phyloP scores from a whole-genome alignment of 2,329 filamentous ascomycete genomes.

The Claviceps capensis region DNA sequence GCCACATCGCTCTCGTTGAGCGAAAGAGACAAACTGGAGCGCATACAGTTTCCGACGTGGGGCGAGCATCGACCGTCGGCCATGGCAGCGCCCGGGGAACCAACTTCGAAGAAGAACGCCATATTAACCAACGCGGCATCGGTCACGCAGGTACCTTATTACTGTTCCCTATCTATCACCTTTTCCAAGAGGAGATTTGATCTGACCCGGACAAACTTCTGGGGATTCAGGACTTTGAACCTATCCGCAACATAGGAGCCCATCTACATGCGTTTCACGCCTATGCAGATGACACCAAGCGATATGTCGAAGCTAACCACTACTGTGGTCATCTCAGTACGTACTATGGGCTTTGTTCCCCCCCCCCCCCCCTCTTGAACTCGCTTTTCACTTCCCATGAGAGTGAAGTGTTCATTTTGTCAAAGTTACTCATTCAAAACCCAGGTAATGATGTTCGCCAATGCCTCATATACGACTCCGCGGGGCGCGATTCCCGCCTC shows the following conservation, averaged over 20 bases:
- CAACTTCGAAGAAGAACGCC: too few species aligned
- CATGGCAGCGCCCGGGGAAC: too few species aligned
- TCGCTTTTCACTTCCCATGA: neutral
- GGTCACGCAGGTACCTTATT: too few species aligned
- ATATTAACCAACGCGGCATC: too few species aligned
- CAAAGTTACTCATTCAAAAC: neutral
- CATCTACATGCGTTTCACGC: slow-evolving; percentile 81
- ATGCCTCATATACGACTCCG: slow-evolving; percentile 72
- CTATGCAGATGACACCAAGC: slow-evolving; percentile 58
- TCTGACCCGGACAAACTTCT: neutral
- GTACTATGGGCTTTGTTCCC: too few species aligned
- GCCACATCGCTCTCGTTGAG: too few species aligned
- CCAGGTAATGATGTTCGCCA: slow-evolving; percentile 54
- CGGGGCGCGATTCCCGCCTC: slow-evolving; percentile 51
- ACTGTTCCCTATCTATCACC: too few species aligned
- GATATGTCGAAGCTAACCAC: slow-evolving; percentile 66
- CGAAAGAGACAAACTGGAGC: too few species aligned
- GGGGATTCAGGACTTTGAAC: slow-evolving; percentile 44
- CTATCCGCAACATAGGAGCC: slow-evolving; percentile 62
- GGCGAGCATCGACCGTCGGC: too few species aligned
- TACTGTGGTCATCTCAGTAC: slow-evolving; percentile 64
- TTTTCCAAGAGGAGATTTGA: neutral
- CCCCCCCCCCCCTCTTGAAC: neutral
- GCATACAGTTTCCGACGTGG: too few species aligned
- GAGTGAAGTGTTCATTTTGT: neutral